Evolutionary conservation across 164 flowering plant species (phyloP), one percentile per base, ranked within the genome.

Genomic region (Umbellularia californica): DNA sequence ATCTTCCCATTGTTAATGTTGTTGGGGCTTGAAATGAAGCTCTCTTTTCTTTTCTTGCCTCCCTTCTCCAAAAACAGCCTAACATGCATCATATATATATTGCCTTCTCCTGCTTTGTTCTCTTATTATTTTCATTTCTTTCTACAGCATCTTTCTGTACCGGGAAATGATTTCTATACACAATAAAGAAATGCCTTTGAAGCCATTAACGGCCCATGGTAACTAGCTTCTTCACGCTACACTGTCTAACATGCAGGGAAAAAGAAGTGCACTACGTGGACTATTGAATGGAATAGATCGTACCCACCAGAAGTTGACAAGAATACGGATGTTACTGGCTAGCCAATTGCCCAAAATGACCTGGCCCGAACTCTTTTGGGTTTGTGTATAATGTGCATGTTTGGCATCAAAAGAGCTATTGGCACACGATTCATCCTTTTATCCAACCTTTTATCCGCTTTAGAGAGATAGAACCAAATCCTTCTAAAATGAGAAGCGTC

Each of bases 1-100:
- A 73, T 65, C 75, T 73, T 64, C 75, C 75, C 75, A 73, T 73
- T 11, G 11, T 35, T 35, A 35, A 35, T 35, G 41, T 35, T 52
- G 22, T 15, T 70, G 20, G 50, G 23, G 15, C 28, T 20, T 20
- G 50, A 20, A 23, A 0, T 1, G 9, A 52, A 69, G 7, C 33
- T 41, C 51, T 22, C 14, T 28, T 64, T 64, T 19, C 71, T 69
- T 69, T 64, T 19, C 71, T 69, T 69, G 35, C 41, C 6, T 6
- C 23, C 71, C 27, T 24, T 3, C 24, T 64, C n/a, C n/a, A 22
- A 19, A n/a, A 64, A 6, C 47, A 35, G 1, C 22, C 51, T 17
- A 19, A 69, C 71, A 47, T 35, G 55, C 25, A 28, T 69, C 51
- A 14, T 69, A 69, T 69, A 35, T 69, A 69, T 19, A 35, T 41